Evolutionary conservation across 495 filamentous ascomycete species (phyloP), one percentile per base, ranked within the genome.

Genomic region (Aspergillus nanangensis): DNA sequence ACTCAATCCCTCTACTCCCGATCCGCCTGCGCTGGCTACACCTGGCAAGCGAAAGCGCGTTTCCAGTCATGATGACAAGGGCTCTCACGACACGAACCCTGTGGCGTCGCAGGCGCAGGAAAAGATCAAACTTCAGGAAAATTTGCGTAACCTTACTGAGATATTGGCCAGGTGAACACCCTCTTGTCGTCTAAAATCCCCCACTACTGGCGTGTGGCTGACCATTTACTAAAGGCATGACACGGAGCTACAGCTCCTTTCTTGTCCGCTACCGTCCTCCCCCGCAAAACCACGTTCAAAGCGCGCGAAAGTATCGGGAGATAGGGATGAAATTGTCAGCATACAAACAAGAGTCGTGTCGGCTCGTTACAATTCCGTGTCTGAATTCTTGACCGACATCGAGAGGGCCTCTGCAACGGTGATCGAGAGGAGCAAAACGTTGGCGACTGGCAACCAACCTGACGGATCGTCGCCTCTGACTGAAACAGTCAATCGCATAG

Each of bases 331-430:
- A 24, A 58, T 54, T 0, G 54, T 58, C 7, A 76, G 57, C 13
- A 65, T 79, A 21, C 62, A 67, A 45, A 49, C 55, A 4, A 61
- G 68, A 14, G 70, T 77, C 31, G 60, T 61, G 27, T 55, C 62
- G 32, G 63, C 58, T 38, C 67, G 56, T 19, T 79, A 79, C 40
- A 66, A 47, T 29, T 70, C 68, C 3, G 52, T 75, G 19, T 70
- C 75, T 24, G 74, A 76, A 31, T 69, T 78, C 19, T 38, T 76
- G 20, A 61, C 60, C 44, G 76, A 79, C 53, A 67, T 79, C 32
- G 71, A 77, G 33, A 65, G 58, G 45, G 76, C 74, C n/a, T 71
- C 67, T 14, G 48, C 67, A 23, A 59, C 63, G 8, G 58, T 73
- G 9, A 67, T 75, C 37, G 70, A 75, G 36, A 64, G 67, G 41